These are phyloP conservation scores for Plasmodium adleri DNA, from an alignment of 169 alveolate species.

Conservation along the genomic window DNA sequence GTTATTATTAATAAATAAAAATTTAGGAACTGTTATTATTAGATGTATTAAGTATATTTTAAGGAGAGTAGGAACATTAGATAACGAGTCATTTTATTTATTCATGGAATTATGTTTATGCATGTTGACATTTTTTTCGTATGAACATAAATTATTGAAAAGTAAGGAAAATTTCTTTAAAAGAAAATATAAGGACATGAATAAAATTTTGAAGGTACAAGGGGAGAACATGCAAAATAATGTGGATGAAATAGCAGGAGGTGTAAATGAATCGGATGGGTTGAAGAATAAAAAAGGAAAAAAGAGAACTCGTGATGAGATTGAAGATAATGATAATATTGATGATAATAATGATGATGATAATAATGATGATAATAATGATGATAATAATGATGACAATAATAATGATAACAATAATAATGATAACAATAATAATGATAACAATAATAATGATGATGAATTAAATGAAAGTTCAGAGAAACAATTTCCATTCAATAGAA, in stretches of 20 bases:
- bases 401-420: background rate
- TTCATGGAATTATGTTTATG: constrained; percentile 69
- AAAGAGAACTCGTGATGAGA: background rate
- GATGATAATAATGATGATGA: background rate
- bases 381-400: background rate
- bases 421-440: background rate
- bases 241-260: background rate
- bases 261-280: background rate
- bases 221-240: constrained; percentile 2
- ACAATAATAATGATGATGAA: background rate
- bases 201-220: constrained; percentile 44
- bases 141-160: constrained; percentile 56
- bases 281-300: background rate
- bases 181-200: constrained; percentile 73
- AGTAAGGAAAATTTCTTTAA: constrained; percentile 70
- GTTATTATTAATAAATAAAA: constrained; percentile 68
- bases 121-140: constrained; percentile 48
- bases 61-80: constrained; percentile 57
- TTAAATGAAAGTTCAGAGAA: background rate
- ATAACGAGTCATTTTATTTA: constrained; percentile 67
- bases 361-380: constrained; percentile 10
- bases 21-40: constrained; percentile 66
- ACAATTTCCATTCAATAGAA: background rate
- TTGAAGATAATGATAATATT: background rate
- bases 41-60: constrained; percentile 69